Conservation (phyloP, 228 moss, liverwort and hornwort species). For the Sphagnum magellanicum region DNA sequence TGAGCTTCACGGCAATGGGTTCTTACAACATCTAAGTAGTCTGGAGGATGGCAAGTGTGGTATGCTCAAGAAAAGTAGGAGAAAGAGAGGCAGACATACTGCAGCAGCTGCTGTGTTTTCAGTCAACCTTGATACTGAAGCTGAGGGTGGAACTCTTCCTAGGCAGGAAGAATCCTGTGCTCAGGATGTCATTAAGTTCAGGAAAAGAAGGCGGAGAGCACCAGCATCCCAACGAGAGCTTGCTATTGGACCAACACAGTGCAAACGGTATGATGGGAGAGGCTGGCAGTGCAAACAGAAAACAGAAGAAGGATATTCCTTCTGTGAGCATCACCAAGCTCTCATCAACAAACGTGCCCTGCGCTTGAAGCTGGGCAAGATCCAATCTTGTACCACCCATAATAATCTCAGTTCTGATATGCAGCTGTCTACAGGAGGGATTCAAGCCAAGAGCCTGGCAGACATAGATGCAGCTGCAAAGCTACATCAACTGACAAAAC, state of each 20-base stretch:
- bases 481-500: too few relatives aligned
- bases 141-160: background rate
- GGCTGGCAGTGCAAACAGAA: constrained; percentile 53
- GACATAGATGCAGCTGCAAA: too few relatives aligned
- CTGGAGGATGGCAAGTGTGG: constrained; percentile 13
- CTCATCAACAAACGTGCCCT: constrained; percentile 57
- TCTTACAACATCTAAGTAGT: background rate
- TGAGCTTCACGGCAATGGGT: background rate
- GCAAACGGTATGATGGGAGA: constrained; percentile 52
- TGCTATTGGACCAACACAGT: constrained; percentile 42
- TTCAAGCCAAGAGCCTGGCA: too few relatives aligned
- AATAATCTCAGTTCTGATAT: too few relatives aligned
- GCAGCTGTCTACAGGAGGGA: too few relatives aligned
- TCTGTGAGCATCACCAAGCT: constrained; percentile 56
- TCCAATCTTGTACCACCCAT: too few relatives aligned
- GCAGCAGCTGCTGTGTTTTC: constrained; percentile 10
- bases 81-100: constrained; percentile 1
- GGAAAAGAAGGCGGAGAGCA: constrained; percentile 43
- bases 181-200: constrained; percentile 9
- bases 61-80: constrained; percentile 13
- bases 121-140: constrained; percentile 1
- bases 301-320: constrained; percentile 45
- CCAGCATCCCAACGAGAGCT: constrained; percentile 57
- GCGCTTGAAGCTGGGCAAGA: constrained; percentile 41
- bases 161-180: background rate